A percentile compares a stretch with the other conserved stretches of the same genome.
Evolutionary conservation across 1,284 basidiomycete genomes (phyloP).

Genomic region (Fomitopsis betulina): DNA sequence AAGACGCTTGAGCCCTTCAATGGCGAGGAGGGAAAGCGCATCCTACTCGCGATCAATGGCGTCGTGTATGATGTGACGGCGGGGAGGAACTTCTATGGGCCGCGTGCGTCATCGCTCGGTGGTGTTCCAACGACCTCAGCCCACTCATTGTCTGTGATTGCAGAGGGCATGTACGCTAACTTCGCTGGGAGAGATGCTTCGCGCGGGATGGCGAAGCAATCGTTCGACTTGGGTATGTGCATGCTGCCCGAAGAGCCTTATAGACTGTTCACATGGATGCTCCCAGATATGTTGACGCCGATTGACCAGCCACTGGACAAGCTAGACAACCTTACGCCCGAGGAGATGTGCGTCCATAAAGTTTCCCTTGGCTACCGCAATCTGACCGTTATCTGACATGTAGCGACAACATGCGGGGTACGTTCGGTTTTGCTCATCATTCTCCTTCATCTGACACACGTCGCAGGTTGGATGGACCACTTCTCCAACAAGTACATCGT

Average conservation of each 20-base stretch:
- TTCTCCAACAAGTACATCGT: constrained; percentile 86
- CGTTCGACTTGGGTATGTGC: constrained; percentile 78
- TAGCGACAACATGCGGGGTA: constrained; percentile 88
- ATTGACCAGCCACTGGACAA: constrained; percentile 85
- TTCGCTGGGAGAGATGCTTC: constrained; percentile 95
- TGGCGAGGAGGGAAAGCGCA: constrained; percentile 65
- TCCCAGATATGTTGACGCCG: constrained; percentile 83
- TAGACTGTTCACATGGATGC: neutral
- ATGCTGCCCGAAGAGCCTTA: neutral
- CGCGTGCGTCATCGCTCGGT: constrained; percentile 46
- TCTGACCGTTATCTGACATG: neutral
- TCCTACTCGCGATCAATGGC: constrained; percentile 83
- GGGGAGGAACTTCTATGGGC: constrained; percentile 90
- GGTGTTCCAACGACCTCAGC: neutral
- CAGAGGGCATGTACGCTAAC: constrained; percentile 94
- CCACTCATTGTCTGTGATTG: neutral
- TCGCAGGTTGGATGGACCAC: constrained; percentile 81
- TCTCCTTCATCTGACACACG: neutral
- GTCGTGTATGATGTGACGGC: constrained; percentile 90
- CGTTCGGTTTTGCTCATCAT: neutral
- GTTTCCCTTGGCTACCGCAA: neutral
- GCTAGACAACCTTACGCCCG: constrained; percentile 68
- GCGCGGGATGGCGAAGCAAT: constrained; percentile 95
- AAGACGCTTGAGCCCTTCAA: constrained; percentile 66
- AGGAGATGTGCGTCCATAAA: constrained; percentile 71